Base-by-base conservation (phyloP, 257 asterid genomes). In the Coffea eugenioides region DNA sequence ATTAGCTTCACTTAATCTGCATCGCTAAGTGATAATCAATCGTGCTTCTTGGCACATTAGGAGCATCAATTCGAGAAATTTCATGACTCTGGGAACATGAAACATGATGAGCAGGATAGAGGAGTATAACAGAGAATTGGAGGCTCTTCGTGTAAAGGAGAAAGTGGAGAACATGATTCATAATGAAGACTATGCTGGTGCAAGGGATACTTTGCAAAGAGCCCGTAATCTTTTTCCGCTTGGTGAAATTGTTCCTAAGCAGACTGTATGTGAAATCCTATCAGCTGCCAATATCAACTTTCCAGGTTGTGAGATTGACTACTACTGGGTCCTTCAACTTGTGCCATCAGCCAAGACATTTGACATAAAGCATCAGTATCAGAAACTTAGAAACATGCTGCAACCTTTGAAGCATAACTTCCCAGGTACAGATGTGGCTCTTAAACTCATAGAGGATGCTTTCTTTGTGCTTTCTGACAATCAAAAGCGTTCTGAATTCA, bases 311-410 rank as follows among this genome's bases (percentile, higher is more conserved):
- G 79, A 16, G 20, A 27, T 78, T 31, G 85, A 82, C 66, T 34
- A 52, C 61, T 82, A 82, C 73, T 73, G 82, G 79, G 27, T 82
- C 76, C 82, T 78, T 8, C 23, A 49, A 25, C 82, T 82, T 61
- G 45, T 16, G 1, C 80, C 85, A 9, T 34, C 45, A 11, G 73
- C 82, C 75, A 73, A 82, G 54, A 67, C 64, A 0, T 70, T 57
- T 15, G 77, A 77, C 23, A 66, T 82, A 45, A 51, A 15, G 34
- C 46, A 25, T 69, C 76, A 25, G 8, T 78, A 73, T 57, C 61
- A 31, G 8, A 78, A 77, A 34, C 73, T 82, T 21, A 13, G 2
- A 36, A 64, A 45, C 68, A 25, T 78, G 71, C 71, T 82, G 49
- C 71, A 74, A 73, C 79, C 80, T 51, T 45, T 73, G 49, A 77